Evolutionary conservation across 1,284 basidiomycete species (phyloP), one percentile per base, ranked within the genome.

Genomic region (Grifola frondosa): DNA sequence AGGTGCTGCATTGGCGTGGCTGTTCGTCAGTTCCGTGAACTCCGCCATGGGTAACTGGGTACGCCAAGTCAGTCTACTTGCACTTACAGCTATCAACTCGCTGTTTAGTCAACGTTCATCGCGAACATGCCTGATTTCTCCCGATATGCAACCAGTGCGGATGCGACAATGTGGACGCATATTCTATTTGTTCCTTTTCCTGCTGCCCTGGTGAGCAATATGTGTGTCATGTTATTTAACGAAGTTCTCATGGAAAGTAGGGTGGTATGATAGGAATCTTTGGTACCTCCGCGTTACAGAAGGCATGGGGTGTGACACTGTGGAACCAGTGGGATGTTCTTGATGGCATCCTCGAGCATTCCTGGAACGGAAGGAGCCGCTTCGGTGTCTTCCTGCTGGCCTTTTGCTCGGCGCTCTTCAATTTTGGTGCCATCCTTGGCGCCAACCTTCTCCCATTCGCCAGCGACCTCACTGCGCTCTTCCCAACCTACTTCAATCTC

Each of bases 311-410:
- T 10, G 43, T 48, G 13, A 58, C 56, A 1, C 42, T 56, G 11
- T 58, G 56, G 56, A 58, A 58, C 32, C 51, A 55, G 41, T 55
- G 56, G 53, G 56, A 58, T 37, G 51, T 58, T 22, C 50, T 48
- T 40, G 56, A 56, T 25, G 56, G 51, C n/a, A 58, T 58, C 41
- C 56, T 55, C 31, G 53, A 50, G 21, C 56, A 40, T 28, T 47
- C 46, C 9, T 55, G 40, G 44, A 50, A 46, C 6, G 48, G 48
- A 6, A 40, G 44, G 12, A 48, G 50, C 33, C 53, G 53, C 8
- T 38, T 71, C 2, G 72, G 71, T 22, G 67, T 69, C 32, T 77
- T 77, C 64, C 67, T 77, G 40, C 66, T 66, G 13, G 64, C 66
- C 0, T 65, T 74, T 46, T 62, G 59, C 22, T 71, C 71, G 51